Evolutionary conservation across 129 eudicot species (phyloP).

Genomic region (Scalesia atractyloides): DNA sequence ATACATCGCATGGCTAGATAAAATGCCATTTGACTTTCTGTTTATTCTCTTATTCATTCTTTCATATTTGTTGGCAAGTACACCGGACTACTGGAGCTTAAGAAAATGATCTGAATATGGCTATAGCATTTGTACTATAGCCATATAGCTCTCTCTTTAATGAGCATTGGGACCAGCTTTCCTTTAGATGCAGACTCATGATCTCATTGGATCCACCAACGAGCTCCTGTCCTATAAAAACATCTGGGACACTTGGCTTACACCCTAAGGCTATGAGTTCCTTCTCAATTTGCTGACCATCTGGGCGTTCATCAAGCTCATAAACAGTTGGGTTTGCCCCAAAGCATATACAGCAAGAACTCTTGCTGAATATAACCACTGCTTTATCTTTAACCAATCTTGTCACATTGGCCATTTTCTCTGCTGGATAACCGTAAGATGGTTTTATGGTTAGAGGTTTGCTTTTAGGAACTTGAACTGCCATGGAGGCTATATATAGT

Average conservation of each 20-base stretch:
- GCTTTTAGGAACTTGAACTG: conserved; percentile 32
- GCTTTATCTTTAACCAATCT: conserved; percentile 48
- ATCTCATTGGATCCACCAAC: no score
- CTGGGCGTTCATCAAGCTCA: conserved; percentile 55
- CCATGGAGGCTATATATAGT: conserved; percentile 34
- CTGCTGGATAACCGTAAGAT: background rate
- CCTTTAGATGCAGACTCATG: no score
- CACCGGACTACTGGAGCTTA: no score
- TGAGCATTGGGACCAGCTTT: conserved; percentile 65
- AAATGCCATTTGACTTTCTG: no score
- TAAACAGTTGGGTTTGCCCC: conserved; percentile 67
- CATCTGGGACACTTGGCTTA: no score
- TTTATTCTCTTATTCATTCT: no score
- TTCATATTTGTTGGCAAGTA: no score
- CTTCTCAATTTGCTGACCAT: conserved; percentile 53
- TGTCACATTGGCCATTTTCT: conserved; percentile 39
- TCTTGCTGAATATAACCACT: conserved; percentile 63
- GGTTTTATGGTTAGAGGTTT: conserved; percentile 6
- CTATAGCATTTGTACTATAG: conserved; percentile 21
- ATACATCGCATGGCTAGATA: no score
- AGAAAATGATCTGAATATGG: no score
- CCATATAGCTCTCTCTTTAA: conserved; percentile 56
- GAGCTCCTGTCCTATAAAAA: no score
- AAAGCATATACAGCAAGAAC: conserved; percentile 51
- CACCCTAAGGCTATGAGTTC: conserved; percentile 47